phyloP scores from a whole-genome alignment of 768 basidiomycete genomes.

The Suillus plorans region DNA sequence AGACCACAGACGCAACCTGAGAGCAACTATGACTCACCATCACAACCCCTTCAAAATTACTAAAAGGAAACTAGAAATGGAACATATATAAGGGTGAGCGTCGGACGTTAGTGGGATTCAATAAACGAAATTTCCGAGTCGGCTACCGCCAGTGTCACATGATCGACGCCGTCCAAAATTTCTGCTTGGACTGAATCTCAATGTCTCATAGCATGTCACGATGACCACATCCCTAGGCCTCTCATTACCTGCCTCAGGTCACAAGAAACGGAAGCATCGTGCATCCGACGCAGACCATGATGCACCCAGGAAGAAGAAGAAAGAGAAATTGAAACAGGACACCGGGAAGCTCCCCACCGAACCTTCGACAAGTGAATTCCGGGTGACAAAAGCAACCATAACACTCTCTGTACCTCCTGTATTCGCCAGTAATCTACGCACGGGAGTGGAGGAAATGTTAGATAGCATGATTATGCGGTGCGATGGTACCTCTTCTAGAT shows the following conservation, averaged over 20 bases:
- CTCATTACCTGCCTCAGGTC: conserved; percentile 1
- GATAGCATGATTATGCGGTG: conserved; percentile 97
- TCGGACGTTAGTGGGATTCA: background rate
- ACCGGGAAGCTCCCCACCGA: conserved; percentile 41
- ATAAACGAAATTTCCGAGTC: background rate
- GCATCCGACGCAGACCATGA: conserved; percentile 21
- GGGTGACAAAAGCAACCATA: conserved; percentile 61
- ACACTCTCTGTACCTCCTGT: conserved; percentile 78
- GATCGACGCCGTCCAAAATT: background rate
- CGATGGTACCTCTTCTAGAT: conserved; percentile 16
- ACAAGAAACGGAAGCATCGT: conserved; percentile 42
- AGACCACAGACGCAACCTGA: background rate
- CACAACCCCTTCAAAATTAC: conserved; percentile 4
- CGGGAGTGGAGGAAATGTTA: conserved; percentile 84
- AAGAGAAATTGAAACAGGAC: conserved; percentile 13
- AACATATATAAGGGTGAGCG: background rate
- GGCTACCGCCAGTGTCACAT: background rate
- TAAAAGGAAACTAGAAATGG: background rate
- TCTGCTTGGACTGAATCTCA: background rate
- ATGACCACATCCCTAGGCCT: conserved; percentile 6
- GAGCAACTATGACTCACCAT: background rate
- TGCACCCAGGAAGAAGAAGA: conserved; percentile 37
- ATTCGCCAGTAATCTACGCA: conserved; percentile 69
- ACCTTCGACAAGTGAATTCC: conserved; percentile 48
- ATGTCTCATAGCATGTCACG: background rate